Evolutionary conservation across 352 stramenopile species (phyloP), one percentile per base, ranked within the genome.

Genomic region (Phytophthora cryptogea): DNA sequence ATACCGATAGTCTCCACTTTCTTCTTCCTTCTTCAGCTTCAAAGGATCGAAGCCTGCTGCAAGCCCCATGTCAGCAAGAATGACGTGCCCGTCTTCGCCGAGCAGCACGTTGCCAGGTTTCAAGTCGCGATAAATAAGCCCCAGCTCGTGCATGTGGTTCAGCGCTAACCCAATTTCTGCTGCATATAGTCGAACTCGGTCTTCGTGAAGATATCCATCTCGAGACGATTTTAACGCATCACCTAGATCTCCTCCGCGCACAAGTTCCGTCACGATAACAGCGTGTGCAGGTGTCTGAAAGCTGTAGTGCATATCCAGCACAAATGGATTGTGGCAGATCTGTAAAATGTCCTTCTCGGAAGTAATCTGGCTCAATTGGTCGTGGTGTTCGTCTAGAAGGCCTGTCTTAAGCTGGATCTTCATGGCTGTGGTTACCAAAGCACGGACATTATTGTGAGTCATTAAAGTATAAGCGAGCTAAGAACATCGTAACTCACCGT

Each of bases 321-420:
- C 83, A 56, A 95, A 96, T 35, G 88, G 87, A 57, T 97, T 90
- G 63, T 96, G 79, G 51, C 86, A 95, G 33, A 90, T 78, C 56
- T 92, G 85, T 35, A 96, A 68, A 59, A 95, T 90, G 53, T 91
- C 83, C 59, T 96, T 96, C 63, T 96, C 90, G 6, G 89, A 93
- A 16, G 88, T 92, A 54, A 95, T 94, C 60, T 94, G 84, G 47
- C 76, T 84, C 55, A 92, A 67, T 54, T 90, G 85, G 40, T 92
- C 79, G 60, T 88, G 85, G 53, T 92, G 89, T 45, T 90, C 86
- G 53, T 97, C 88, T 17, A 97, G 49, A 31, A 97, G 65, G 39
- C 85, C 86, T 9, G 80, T 83, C 72, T 97, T 97, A 39, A 95
- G 72, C 73, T 97, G 89, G 54, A 97, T 92, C 61, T 97, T 97